phyloP scores from a whole-genome alignment of 176 grass and related monocot species.

The Alloteropsis semialata region DNA sequence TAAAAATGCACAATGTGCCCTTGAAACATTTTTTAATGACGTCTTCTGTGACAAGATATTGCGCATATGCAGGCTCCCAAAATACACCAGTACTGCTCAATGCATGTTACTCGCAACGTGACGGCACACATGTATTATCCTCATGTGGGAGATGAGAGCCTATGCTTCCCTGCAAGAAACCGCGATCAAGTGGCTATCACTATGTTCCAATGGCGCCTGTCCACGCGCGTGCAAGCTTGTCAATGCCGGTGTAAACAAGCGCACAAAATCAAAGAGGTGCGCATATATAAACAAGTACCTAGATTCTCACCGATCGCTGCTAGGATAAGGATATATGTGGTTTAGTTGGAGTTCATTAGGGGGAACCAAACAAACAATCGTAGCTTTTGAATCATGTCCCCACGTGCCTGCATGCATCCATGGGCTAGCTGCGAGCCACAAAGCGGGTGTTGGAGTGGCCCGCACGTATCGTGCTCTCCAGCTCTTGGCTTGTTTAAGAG shows the following conservation, averaged over 20 bases:
- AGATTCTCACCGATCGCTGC: slow-evolving; percentile 28
- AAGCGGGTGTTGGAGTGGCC: slow-evolving; percentile 30
- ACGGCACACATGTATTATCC: neutral
- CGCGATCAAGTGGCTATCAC: slow-evolving; percentile 33
- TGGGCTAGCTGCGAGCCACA: slow-evolving; percentile 12
- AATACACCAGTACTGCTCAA: neutral
- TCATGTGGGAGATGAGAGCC: neutral
- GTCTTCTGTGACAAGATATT: neutral
- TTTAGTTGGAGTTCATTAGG: slow-evolving; percentile 28
- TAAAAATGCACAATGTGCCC: neutral
- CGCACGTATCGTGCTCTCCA: slow-evolving; percentile 40
- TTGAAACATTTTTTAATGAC: neutral
- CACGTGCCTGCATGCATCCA: slow-evolving; percentile 34
- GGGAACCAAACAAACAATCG: slow-evolving; percentile 36
- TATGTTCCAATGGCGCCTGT: slow-evolving; percentile 20
- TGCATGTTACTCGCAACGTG: neutral
- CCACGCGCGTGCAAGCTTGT: slow-evolving; percentile 20
- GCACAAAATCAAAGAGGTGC: neutral
- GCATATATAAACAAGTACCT: slow-evolving; percentile 14
- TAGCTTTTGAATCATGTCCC: slow-evolving; percentile 42
- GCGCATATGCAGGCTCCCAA: neutral
- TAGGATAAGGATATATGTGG: slow-evolving; percentile 54
- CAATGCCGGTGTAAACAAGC: slow-evolving; percentile 18
- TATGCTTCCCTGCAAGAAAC: slow-evolving; percentile 44
- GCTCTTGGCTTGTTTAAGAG: slow-evolving; percentile 1